Percentiles rank a stretch among this genome's conserved stretches.
Evolutionary conservation across 2,329 filamentous ascomycete species (phyloP).

Genomic region (Aschersonia sp.): DNA sequence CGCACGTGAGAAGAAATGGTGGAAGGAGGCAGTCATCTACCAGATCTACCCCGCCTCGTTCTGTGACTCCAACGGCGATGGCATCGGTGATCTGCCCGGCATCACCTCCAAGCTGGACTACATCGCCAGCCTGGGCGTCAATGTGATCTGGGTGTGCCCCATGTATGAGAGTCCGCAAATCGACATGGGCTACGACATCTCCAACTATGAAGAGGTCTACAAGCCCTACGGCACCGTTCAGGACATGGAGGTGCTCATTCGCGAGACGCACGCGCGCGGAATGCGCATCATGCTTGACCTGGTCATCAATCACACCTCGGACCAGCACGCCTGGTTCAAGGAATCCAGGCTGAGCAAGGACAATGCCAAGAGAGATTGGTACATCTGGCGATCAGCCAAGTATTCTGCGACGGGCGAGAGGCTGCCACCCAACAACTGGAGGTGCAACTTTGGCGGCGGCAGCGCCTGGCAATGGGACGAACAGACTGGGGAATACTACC

Average conservation of each 20-base stretch:
- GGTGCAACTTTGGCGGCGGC: slow-evolving; percentile 42
- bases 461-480: slow-evolving; percentile 61
- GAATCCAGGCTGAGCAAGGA: slow-evolving; percentile 46
- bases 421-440: slow-evolving; percentile 65
- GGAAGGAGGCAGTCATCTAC: slow-evolving; percentile 43
- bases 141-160: slow-evolving; percentile 54
- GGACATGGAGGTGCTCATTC: slow-evolving; percentile 49
- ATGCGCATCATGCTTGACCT: slow-evolving; percentile 64
- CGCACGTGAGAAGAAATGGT: slow-evolving; percentile 24
- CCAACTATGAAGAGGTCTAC: slow-evolving; percentile 53
- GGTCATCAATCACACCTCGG: slow-evolving; percentile 65
- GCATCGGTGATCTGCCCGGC: slow-evolving; percentile 48
- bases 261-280: slow-evolving; percentile 42
- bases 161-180: slow-evolving; percentile 49
- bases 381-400: slow-evolving; percentile 41
- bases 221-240: slow-evolving; percentile 50
- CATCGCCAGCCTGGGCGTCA: slow-evolving; percentile 42
- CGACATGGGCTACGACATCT: slow-evolving; percentile 59
- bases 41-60: slow-evolving; percentile 47
- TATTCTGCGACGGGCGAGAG: slow-evolving; percentile 42
- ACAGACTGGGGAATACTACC: slow-evolving; percentile 58
- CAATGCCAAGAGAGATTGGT: slow-evolving; percentile 56
- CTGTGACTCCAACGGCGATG: slow-evolving; percentile 41
- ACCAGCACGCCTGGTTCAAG: slow-evolving; percentile 58
- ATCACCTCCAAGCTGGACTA: slow-evolving; percentile 49